A percentile compares a stretch with the other conserved stretches of the same genome.
phyloP scores from a whole-genome alignment of 345 rosid genomes.

The Gossypioides kirkii region DNA sequence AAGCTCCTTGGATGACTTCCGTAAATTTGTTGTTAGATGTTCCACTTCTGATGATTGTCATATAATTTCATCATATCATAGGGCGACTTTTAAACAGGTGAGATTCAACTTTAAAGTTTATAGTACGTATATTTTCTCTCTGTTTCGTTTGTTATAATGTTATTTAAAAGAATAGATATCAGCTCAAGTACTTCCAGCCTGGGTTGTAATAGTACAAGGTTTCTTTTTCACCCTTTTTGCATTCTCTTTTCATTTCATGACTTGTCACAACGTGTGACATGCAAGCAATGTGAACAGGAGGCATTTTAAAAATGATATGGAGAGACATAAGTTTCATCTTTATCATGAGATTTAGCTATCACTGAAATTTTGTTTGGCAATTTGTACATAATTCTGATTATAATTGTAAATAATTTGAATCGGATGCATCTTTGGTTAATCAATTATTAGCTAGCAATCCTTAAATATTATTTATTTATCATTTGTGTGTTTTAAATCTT shows the following conservation, averaged over 20 bases:
- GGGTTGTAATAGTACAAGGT: neutral
- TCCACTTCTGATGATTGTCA: slow-evolving; percentile 71
- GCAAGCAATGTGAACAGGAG: neutral
- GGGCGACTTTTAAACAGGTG: slow-evolving; percentile 71
- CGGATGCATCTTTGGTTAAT: neutral
- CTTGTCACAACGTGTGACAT: neutral
- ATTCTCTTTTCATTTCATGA: neutral
- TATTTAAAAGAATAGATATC: neutral
- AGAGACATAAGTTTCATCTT: neutral
- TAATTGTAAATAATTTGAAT: neutral
- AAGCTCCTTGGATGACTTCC: slow-evolving; percentile 68
- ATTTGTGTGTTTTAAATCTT: neutral
- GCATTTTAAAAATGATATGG: neutral
- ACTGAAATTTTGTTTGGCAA: neutral
- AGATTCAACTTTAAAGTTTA: neutral
- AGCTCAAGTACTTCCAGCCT: slow-evolving; percentile 1
- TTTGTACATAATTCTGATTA: neutral
- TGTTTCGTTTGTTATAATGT: neutral
- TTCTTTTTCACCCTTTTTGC: neutral
- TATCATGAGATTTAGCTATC: neutral
- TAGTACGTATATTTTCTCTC: neutral
- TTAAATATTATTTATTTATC: neutral
- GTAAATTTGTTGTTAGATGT: slow-evolving; percentile 52
- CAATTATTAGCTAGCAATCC: neutral
- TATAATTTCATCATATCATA: slow-evolving; percentile 76